Conservation (phyloP, 495 filamentous ascomycete genomes). For the Xylaria nigripes region DNA sequence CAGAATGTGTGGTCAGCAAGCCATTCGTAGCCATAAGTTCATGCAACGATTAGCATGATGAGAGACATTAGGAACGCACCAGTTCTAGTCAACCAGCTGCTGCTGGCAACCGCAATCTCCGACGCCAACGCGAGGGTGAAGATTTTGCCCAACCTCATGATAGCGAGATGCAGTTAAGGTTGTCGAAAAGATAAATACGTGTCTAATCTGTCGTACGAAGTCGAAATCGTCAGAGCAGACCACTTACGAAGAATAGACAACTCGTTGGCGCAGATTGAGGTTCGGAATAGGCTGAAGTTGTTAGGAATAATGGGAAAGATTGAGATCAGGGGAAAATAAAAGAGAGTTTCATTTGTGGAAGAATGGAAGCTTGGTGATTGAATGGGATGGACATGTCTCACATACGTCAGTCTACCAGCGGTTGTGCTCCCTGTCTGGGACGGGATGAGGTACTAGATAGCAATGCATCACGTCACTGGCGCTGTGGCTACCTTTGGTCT, state of each 20-base stretch:
- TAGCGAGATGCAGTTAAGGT: slow-evolving; percentile 12
- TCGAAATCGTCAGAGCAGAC: neutral
- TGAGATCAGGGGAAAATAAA: neutral
- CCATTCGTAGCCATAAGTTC: neutral
- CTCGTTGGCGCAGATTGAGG: no score
- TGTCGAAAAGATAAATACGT: neutral
- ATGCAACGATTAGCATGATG: neutral
- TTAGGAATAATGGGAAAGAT: neutral
- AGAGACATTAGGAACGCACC: slow-evolving; percentile 44
- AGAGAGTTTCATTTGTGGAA: neutral
- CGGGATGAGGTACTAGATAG: neutral
- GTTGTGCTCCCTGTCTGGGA: neutral
- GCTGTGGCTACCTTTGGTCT: neutral
- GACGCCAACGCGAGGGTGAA: slow-evolving; percentile 64
- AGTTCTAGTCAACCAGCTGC: slow-evolving; percentile 69
- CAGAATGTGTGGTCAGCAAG: slow-evolving; percentile 10
- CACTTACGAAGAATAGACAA: neutral
- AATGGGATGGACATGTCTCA: neutral
- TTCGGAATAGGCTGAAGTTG: neutral
- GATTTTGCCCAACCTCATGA: slow-evolving; percentile 67
- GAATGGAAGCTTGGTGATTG: neutral
- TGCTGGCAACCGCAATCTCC: slow-evolving; percentile 58
- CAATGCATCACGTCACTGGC: slow-evolving; percentile 6
- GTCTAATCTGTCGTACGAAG: neutral
- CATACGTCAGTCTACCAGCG: slow-evolving; percentile 3